phyloP scores from a whole-genome alignment of 371 early-diverging fungal species.

The Batrachochytrium dendrobatidis region DNA sequence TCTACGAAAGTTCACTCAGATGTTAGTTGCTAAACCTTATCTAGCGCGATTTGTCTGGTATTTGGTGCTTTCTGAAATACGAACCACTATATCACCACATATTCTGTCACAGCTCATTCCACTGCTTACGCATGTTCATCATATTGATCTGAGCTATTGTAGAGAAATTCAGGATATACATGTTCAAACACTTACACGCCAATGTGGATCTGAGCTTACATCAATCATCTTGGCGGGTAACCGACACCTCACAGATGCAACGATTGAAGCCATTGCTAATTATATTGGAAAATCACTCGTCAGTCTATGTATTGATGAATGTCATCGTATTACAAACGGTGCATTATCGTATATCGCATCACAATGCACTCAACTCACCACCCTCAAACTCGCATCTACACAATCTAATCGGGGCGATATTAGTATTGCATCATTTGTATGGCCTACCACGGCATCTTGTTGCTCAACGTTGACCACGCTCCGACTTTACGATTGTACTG shows the following conservation, averaged over 20 bases:
- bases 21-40: neutral
- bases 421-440: neutral
- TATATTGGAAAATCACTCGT: neutral
- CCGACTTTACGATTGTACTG: neutral
- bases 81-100: neutral
- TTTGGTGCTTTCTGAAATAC: neutral
- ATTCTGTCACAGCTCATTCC: neutral
- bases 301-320: neutral
- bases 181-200: neutral
- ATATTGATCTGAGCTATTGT: neutral
- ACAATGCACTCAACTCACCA: neutral
- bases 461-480: neutral
- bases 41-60: neutral
- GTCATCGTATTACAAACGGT: neutral
- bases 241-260: neutral
- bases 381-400: conserved; percentile 1
- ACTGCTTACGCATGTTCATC: neutral
- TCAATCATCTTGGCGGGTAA: neutral
- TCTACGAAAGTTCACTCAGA: neutral
- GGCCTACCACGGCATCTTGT: no score
- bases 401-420: neutral
- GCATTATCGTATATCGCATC: neutral
- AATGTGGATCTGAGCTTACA: neutral
- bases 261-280: neutral
- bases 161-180: neutral